Conservation (phyloP, 2,329 filamentous ascomycete species). For the Huntiella moniliformis region DNA sequence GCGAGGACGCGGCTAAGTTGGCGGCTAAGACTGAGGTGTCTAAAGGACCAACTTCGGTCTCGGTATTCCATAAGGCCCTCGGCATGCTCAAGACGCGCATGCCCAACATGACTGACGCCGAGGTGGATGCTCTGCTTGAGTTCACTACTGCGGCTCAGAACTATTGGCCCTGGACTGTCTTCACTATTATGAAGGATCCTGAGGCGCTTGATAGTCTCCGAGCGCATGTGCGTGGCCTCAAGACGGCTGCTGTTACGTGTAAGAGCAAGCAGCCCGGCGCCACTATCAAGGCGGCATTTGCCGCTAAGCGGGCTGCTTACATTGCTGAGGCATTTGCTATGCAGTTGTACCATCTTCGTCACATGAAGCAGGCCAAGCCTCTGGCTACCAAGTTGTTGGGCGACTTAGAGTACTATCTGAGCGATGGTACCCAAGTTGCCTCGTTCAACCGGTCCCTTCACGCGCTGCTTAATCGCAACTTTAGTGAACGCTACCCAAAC, state of each 20-base stretch:
- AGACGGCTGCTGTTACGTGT: conserved; percentile 30
- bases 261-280: conserved; percentile 17
- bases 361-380: conserved; percentile 45
- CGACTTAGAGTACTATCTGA: conserved; percentile 60
- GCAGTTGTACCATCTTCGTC: conserved; percentile 71
- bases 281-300: conserved; percentile 36
- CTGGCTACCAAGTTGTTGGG: conserved; percentile 55
- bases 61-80: conserved; percentile 58
- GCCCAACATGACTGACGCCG: conserved; percentile 39
- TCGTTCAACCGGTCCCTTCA: conserved; percentile 81
- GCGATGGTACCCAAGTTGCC: conserved; percentile 59
- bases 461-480: conserved; percentile 66
- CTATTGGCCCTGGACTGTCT: conserved; percentile 88
- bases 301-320: conserved; percentile 58
- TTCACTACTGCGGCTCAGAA: conserved; percentile 82
- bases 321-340: conserved; percentile 79
- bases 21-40: conserved; percentile 17
- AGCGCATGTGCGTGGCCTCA: conserved; percentile 44
- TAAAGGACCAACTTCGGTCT: conserved; percentile 24
- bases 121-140: conserved; percentile 59
- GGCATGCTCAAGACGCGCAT: conserved; percentile 45
- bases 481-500: conserved; percentile 56
- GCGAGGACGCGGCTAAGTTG: conserved; percentile 18
- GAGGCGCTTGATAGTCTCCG: conserved; percentile 55
- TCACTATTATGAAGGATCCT: conserved; percentile 54